Base-by-base conservation (phyloP, 1,284 basidiomycete genomes). In the Trametes sp. region DNA sequence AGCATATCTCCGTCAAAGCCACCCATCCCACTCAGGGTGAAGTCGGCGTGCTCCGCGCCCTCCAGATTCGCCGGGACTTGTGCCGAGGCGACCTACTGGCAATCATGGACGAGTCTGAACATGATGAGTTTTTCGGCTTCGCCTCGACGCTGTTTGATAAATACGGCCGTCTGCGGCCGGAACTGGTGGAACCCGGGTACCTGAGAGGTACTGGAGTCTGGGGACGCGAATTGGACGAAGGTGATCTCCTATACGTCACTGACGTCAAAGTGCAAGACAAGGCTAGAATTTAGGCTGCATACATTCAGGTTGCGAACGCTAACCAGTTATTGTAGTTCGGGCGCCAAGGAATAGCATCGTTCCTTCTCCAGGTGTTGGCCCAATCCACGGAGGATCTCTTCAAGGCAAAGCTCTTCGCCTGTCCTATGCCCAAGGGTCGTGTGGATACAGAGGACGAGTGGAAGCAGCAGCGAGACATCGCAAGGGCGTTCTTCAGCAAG, bases 161-260 rank as follows among this genome's bases (percentile, higher is more conserved):
- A 42, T 48, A 70, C 53, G 70, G 69, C 4, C 49, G 62, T 13
- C 29, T 76, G 2, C 69, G 64, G n/a, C 63, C 72, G 1, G 72
- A 71, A 55, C 50, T 76, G 7, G 55, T 74, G 6, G 72, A 75
- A 4, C 63, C 72, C 9, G 69, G 70, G 16, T 46, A 59, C 31
- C 72, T 73, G 50, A 76, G 72, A 44, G 77, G 77, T 0, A 71
- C 74, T 0, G 74, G 76, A 2, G 75, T 72, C 31, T 78, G 75
- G 76, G 75, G 75, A 2, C 54, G 38, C 3, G 75, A 78, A 52
- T 51, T 77, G 53, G 69, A 75, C 56, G 8, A 58, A 1, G 76
- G 75, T 6, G 50, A 54, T 23, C 49, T 77, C 23, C 9, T 77
- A 5, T 76, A 76, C 57, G 50, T 78, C 14, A 31, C 70, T 9